Base-by-base conservation (phyloP, 768 basidiomycete genomes). In the Sarcodon aspratus region DNA sequence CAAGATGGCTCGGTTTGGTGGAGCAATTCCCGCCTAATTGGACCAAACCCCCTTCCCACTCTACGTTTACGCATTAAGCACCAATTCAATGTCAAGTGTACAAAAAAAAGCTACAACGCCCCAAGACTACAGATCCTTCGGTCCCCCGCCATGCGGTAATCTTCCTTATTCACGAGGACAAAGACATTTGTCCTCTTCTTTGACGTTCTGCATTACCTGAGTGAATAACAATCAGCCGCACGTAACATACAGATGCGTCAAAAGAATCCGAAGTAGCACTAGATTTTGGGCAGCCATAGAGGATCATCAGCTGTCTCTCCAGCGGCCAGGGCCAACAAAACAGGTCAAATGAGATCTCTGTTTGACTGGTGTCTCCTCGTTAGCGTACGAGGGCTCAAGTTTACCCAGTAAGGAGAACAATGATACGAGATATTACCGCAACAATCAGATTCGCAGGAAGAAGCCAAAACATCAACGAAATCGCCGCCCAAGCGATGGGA, bases 121-220 rank as follows among this genome's bases (percentile, higher is more conserved):
- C n/a, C 33, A 47, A 12, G 33, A 13, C 46, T 13, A 47, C 4
- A 13, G 15, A 13, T 13, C 13, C 46, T 32, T 12, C 32, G 46
- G 33, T 46, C 36, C 11, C 17, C 46, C 42, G 47, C 17, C 44
- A 36, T 33, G 37, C 44, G 18, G 33, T 34, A 43, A 40, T 11
- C 36, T 45, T 44, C 21, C 21, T 61, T 44, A 56, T 47, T 50
- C 47, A 50, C 67, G 64, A 40, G 65, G 47, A 54, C 74, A 77
- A 49, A 52, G 57, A 54, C 74, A 76, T 54, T 64, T 69, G 57
- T 76, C 67, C 55, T 72, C 71, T 47, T 76, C 75, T 56, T 70
- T 69, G 48, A 76, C 70, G 47, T 66, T 56, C 48, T 63, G 61
- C 74, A 76, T 73, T 44, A 75, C 75, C 75, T 76, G 54, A 18